These are phyloP conservation scores for Mycena galericulata DNA, from an alignment of 768 basidiomycete genomes.

Conservation along the genomic window DNA sequence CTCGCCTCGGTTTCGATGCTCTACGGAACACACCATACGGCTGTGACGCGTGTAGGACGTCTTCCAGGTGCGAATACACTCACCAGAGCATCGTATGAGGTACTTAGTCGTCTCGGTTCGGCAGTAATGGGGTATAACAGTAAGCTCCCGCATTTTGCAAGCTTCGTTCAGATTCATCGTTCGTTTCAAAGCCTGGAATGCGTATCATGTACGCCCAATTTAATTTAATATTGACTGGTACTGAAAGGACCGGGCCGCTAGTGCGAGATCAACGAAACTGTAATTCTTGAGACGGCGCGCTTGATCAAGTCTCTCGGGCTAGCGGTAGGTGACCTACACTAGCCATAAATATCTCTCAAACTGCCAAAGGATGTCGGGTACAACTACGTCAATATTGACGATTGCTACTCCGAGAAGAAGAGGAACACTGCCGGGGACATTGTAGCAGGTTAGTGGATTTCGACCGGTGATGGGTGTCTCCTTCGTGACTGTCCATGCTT, in stretches of 20 bases:
- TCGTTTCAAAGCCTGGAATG: constrained; percentile 69
- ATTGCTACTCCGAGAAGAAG: constrained; percentile 73
- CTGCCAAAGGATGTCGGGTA: constrained; percentile 65
- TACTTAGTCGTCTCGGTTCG: background rate
- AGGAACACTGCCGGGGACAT: constrained; percentile 64
- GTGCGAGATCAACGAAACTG: constrained; percentile 69
- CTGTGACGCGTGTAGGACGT: constrained; percentile 23
- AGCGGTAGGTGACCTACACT: constrained; percentile 46
- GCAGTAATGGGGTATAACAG: constrained; percentile 30
- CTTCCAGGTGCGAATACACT: constrained; percentile 23
- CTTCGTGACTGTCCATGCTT: background rate
- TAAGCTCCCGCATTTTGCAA: constrained; percentile 17
- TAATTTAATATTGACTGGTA: no score
- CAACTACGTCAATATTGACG: constrained; percentile 69
- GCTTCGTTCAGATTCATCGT: background rate
- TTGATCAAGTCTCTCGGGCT: constrained; percentile 66
- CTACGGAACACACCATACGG: constrained; percentile 3
- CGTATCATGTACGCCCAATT: constrained; percentile 61
- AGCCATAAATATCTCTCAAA: background rate
- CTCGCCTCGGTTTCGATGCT: constrained; percentile 20
- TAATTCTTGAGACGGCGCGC: constrained; percentile 62
- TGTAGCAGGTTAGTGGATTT: constrained; percentile 59
- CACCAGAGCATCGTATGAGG: background rate
- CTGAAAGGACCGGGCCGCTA: constrained; percentile 34
- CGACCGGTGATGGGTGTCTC: background rate